Evolutionary conservation across 2,329 filamentous ascomycete species (phyloP).

Genomic region (Chaetomium sp.): DNA sequence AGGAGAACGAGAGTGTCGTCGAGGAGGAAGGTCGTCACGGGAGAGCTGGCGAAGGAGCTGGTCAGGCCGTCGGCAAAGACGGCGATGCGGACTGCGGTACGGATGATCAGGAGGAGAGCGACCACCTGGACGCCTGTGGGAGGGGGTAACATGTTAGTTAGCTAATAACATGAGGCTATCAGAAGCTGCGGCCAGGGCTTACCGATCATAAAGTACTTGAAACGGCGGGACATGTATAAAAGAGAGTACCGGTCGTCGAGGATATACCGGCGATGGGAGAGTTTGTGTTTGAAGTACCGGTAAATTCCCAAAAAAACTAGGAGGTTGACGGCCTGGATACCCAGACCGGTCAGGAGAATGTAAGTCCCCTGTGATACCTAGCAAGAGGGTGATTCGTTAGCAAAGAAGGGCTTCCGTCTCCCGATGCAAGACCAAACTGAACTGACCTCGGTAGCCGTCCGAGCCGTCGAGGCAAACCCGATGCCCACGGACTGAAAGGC

Average conservation of each 20-base stretch:
- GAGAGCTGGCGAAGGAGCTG: slow-evolving; percentile 33
- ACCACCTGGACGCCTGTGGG: slow-evolving; percentile 33
- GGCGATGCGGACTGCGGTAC: slow-evolving; percentile 37
- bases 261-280: slow-evolving; percentile 33
- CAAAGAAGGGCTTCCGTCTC: slow-evolving; percentile 12
- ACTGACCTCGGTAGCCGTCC: slow-evolving; percentile 30
- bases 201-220: slow-evolving; percentile 42
- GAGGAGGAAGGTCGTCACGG: slow-evolving; percentile 34
- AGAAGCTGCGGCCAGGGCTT: slow-evolving; percentile 16
- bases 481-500: slow-evolving; percentile 34
- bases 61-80: slow-evolving; percentile 34
- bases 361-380: slow-evolving; percentile 31
- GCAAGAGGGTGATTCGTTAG: neutral
- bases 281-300: slow-evolving; percentile 35
- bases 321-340: slow-evolving; percentile 37
- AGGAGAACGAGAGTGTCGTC: slow-evolving; percentile 37
- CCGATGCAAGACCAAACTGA: neutral
- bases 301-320: slow-evolving; percentile 34
- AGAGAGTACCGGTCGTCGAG: slow-evolving; percentile 35
- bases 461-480: slow-evolving; percentile 33
- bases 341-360: slow-evolving; percentile 40
- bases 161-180: neutral
- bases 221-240: slow-evolving; percentile 37
- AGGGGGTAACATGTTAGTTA: neutral
- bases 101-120: slow-evolving; percentile 32